These are phyloP conservation scores for Penicillium thymicola DNA, from an alignment of 2,329 filamentous ascomycete genomes.

Conservation along the genomic window DNA sequence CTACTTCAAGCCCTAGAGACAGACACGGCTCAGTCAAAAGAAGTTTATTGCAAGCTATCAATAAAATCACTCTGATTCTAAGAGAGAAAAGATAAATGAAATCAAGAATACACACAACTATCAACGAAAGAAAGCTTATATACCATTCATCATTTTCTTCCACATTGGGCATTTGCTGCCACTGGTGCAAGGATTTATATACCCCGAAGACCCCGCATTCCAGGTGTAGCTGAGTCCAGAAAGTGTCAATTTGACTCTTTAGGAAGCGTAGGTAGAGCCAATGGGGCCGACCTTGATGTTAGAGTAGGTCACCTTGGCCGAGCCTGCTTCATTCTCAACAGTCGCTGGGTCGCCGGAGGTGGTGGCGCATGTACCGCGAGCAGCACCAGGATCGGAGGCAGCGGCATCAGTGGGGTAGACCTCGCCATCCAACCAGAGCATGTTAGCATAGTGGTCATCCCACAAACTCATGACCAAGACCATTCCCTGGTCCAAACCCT, in stretches of 20 bases:
- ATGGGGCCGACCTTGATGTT: conserved; percentile 60
- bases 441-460: conserved; percentile 66
- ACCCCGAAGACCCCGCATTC: background rate
- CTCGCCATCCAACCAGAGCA: conserved; percentile 71
- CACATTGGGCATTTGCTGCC: background rate
- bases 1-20: too few species aligned
- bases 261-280: conserved; percentile 49
- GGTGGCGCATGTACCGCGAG: conserved; percentile 55
- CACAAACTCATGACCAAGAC: conserved; percentile 60
- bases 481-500: conserved; percentile 57
- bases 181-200: background rate
- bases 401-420: conserved; percentile 51
- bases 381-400: conserved; percentile 46
- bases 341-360: conserved; percentile 52
- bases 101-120: conserved; percentile 1
- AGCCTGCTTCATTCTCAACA: conserved; percentile 47
- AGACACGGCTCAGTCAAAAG: too few species aligned
- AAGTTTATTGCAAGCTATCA: too few species aligned
- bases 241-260: background rate
- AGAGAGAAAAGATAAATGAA: background rate
- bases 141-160: background rate
- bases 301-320: conserved; percentile 55
- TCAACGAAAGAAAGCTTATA: background rate
- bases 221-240: background rate
- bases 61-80: background rate